Evolutionary conservation across 2,329 filamentous ascomycete species (phyloP).

Genomic region (Pseudogymnoascus sp.): DNA sequence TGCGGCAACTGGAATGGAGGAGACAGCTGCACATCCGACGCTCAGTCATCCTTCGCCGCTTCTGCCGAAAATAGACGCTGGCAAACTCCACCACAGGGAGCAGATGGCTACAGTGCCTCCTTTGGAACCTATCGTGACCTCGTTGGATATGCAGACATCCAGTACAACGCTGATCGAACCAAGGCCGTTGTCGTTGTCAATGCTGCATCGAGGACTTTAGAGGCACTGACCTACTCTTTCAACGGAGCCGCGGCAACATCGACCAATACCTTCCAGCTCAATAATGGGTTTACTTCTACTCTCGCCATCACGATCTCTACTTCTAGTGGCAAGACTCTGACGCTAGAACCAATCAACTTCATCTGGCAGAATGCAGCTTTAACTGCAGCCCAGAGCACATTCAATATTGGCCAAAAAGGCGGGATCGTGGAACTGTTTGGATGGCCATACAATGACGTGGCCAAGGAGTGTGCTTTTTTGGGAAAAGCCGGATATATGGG

Average conservation of each 20-base stretch:
- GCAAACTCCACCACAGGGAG: constrained; percentile 25
- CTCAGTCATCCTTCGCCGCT: constrained; percentile 18
- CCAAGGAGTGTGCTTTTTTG: constrained; percentile 25
- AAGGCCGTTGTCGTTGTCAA: constrained; percentile 24
- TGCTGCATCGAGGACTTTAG: constrained; percentile 23
- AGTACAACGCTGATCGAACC: constrained; percentile 25
- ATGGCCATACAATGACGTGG: constrained; percentile 28
- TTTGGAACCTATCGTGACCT: constrained; percentile 25
- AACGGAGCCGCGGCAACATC: constrained; percentile 11
- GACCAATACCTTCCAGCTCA: constrained; percentile 22
- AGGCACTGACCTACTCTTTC: constrained; percentile 21
- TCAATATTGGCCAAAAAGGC: constrained; percentile 25
- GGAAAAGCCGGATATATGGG: constrained; percentile 28
- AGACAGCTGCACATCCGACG: constrained; percentile 21
- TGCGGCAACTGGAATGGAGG: constrained; percentile 26
- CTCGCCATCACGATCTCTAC: constrained; percentile 22
- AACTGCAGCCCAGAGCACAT: constrained; percentile 22
- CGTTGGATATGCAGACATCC: constrained; percentile 27
- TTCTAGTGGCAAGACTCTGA: constrained; percentile 21
- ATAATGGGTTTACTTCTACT: constrained; percentile 14
- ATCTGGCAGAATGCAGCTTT: constrained; percentile 24
- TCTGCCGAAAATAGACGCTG: constrained; percentile 25
- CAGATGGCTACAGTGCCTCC: constrained; percentile 18
- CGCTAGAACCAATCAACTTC: constrained; percentile 25
- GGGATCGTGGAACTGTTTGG: constrained; percentile 27